These are phyloP conservation scores for Gossypium lobatum DNA, from an alignment of 441 rosid genomes.

Conservation along the genomic window DNA sequence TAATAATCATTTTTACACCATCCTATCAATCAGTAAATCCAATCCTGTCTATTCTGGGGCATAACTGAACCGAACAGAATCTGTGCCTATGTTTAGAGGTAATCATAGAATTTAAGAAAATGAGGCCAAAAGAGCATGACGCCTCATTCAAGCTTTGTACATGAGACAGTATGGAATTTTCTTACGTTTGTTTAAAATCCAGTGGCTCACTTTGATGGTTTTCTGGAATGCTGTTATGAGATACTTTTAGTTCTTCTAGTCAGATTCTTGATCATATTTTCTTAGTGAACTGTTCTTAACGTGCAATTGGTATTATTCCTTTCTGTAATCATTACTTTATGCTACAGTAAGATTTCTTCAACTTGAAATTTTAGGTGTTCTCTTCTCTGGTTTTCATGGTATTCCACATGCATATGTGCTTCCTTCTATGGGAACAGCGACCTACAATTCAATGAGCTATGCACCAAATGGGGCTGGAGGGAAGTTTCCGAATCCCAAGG, in stretches of 20 bases:
- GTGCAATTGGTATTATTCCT: constrained; percentile 4
- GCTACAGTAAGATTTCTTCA: constrained; percentile 28
- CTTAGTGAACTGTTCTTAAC: not conserved
- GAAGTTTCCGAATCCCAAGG: constrained; percentile 86
- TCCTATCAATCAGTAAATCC: not conserved
- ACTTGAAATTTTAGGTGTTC: constrained; percentile 36
- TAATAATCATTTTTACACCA: not conserved
- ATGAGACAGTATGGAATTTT: not conserved
- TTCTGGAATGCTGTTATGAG: not conserved
- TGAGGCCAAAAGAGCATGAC: not conserved
- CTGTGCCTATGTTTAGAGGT: not conserved
- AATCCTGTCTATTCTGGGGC: not conserved
- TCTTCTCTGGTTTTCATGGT: constrained; percentile 68
- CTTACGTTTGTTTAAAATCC: not conserved
- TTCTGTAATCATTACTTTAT: constrained; percentile 6
- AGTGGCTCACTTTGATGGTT: not conserved
- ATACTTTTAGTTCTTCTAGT: not conserved
- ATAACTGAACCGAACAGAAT: not conserved
- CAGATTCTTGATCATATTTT: not conserved
- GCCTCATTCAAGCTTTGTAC: not conserved
- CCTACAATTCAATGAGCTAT: constrained; percentile 58
- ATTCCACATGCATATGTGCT: constrained; percentile 55
- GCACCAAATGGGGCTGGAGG: constrained; percentile 70
- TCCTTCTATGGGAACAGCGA: constrained; percentile 67
- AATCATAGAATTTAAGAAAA: not conserved